Conservation (phyloP, 805 yeast species). For the Ogataea kodamae region DNA sequence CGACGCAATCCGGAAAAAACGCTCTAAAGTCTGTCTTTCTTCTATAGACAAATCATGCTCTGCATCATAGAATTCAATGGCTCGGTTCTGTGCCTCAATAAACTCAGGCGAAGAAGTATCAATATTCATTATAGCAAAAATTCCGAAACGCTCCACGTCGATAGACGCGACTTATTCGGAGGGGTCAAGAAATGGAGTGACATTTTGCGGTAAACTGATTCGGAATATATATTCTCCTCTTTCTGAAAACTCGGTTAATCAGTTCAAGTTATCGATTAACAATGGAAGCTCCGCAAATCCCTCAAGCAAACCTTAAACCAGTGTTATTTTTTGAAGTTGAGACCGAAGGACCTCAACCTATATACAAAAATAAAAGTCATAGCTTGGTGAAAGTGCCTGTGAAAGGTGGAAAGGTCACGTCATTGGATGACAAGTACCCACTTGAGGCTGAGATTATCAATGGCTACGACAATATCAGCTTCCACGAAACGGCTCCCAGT, state of each 20-base stretch:
- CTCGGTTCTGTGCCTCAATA: conserved; percentile 39
- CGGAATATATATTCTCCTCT: no score
- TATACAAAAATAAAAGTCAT: conserved; percentile 27
- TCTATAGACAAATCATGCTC: conserved; percentile 40
- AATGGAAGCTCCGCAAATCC: conserved; percentile 18
- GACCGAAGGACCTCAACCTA: conserved; percentile 32
- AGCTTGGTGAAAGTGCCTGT: conserved; percentile 32
- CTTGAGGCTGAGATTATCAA: conserved; percentile 35
- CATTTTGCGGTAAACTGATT: no score
- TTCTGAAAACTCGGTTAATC: no score
- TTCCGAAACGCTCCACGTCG: no score
- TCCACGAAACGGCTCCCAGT: conserved; percentile 27
- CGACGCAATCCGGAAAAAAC: conserved; percentile 35
- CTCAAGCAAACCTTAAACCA: conserved; percentile 32
- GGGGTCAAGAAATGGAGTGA: no score
- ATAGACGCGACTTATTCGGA: no score
- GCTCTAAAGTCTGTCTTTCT: conserved; percentile 42
- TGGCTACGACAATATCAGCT: conserved; percentile 51
- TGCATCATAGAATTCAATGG: conserved; percentile 46
- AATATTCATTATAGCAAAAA: conserved; percentile 8
- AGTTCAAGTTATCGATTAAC: no score
- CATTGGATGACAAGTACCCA: conserved; percentile 36
- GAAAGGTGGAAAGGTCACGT: conserved; percentile 35
- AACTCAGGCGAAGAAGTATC: conserved; percentile 16
- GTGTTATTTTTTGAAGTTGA: conserved; percentile 37